phyloP scores from a whole-genome alignment of 306 rosid genomes.

The Gillenia trifoliata region DNA sequence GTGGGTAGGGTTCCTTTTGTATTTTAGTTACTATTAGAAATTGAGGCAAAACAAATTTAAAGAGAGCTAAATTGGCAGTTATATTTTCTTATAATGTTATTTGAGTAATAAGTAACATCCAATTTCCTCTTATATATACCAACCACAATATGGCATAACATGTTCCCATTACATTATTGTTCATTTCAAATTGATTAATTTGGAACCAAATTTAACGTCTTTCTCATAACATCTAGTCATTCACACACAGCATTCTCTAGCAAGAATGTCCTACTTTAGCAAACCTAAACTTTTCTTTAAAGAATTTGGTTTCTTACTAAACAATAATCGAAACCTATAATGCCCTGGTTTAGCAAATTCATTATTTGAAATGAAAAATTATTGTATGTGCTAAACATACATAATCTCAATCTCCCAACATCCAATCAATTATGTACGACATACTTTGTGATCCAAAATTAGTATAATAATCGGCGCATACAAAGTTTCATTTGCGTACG shows the following conservation, averaged over 20 bases:
- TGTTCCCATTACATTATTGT: not conserved
- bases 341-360: not conserved
- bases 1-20: not conserved
- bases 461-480: not conserved
- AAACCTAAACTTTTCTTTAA: not conserved
- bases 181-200: too few relatives aligned
- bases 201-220: too few relatives aligned
- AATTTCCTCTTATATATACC: not conserved
- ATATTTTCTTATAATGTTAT: not conserved
- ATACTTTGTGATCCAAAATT: not conserved
- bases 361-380: not conserved
- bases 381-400: not conserved
- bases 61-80: not conserved
- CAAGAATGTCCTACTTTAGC: not conserved
- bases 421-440: not conserved
- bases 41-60: not conserved
- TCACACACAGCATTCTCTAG: not conserved
- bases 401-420: not conserved
- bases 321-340: not conserved
- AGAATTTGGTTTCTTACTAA: not conserved
- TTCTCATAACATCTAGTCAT: not conserved
- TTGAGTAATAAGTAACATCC: not conserved
- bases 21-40: not conserved
- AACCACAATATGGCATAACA: not conserved
- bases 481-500: not conserved